Evolutionary conservation across 345 rosid species (phyloP), one percentile per base, ranked within the genome.

Genomic region (Lumnitzera racemosa): DNA sequence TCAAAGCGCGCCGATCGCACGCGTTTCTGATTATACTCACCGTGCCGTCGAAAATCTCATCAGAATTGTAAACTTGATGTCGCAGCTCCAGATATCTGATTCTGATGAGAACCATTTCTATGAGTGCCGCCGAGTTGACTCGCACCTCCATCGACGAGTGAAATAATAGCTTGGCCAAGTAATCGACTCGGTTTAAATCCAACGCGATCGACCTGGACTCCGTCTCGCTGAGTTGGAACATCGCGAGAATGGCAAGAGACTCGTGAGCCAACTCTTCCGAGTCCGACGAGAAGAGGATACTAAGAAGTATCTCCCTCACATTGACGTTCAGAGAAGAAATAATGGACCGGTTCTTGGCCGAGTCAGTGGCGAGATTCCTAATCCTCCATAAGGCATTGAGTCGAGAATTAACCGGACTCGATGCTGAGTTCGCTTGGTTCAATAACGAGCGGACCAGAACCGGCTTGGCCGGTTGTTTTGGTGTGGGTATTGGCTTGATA

Each of bases 381-480:
- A 94, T 82, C 0, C 95, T 84, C 43, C 92, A 91, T 41, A 94
- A 64, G 24, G 96, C 87, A 13, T 95, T 58, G 59, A 88, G 83
- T 46, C 95, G 88, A 53, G 90, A 74, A 11, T 70, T 73, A 24
- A 47, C 24, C 0, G 88, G 71, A 10, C 64, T 70, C 11, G 89
- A 57, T 9, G 58, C 68, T 3, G 96, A 72, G 4, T 86, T 64
- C 16, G 82, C 86, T 55, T 86, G 99, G 49, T 56, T 63, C 52
- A 94, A 67, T 0, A 94, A 72, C 20, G 83, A 63, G 3, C 95
- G 81, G 49, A 90, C 88, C 24, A 83, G 24, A 12, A 72, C 60
- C 1, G 96, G 97, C 16, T 94, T 96, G 13, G 97, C 96, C 11
- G 99, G 99, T 58, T 94, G 99, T 57, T 94, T 94, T 1, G 97